These are phyloP conservation scores for Liquidambar formosana DNA, from an alignment of 164 flowering plant genomes.

Conservation along the genomic window DNA sequence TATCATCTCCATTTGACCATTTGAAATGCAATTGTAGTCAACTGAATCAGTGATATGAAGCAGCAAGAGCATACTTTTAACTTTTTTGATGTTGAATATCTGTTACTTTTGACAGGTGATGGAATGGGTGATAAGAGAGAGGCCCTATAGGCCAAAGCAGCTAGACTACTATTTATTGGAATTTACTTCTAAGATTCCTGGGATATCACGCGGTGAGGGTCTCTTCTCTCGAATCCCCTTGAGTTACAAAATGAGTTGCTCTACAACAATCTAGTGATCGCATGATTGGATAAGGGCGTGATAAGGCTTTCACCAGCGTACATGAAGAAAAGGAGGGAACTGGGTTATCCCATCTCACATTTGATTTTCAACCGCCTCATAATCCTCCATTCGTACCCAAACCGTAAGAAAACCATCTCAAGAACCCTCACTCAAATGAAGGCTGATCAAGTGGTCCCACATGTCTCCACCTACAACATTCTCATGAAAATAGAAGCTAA, in stretches of 20 bases:
- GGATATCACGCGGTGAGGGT: slow-evolving; percentile 68
- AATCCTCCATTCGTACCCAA: slow-evolving; percentile 72
- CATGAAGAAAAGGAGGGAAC: slow-evolving; percentile 93
- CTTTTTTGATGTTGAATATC: not conserved
- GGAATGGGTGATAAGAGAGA: slow-evolving; percentile 98
- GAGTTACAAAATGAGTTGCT: slow-evolving; percentile 80
- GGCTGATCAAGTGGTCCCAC: slow-evolving; percentile 73
- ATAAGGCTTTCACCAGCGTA: slow-evolving; percentile 69
- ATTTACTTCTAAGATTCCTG: slow-evolving; percentile 79
- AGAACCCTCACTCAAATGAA: slow-evolving; percentile 86
- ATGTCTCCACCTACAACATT: slow-evolving; percentile 86
- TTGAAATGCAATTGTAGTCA: not conserved
- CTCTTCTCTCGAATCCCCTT: slow-evolving; percentile 66
- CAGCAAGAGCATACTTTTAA: not conserved
- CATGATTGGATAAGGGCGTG: slow-evolving; percentile 74
- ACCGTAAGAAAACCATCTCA: slow-evolving; percentile 61
- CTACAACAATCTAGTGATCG: slow-evolving; percentile 82
- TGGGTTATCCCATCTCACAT: slow-evolving; percentile 68
- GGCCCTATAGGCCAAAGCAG: slow-evolving; percentile 78
- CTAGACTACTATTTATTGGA: slow-evolving; percentile 78
- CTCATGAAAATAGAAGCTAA: slow-evolving; percentile 89
- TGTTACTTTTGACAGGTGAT: slow-evolving; percentile 59
- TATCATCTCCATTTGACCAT: not conserved
- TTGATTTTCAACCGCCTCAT: slow-evolving; percentile 83
- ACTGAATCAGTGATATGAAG: not conserved